These are phyloP conservation scores for Fusarium austroafricanum DNA, from an alignment of 2,329 filamentous ascomycete genomes.

Conservation along the genomic window DNA sequence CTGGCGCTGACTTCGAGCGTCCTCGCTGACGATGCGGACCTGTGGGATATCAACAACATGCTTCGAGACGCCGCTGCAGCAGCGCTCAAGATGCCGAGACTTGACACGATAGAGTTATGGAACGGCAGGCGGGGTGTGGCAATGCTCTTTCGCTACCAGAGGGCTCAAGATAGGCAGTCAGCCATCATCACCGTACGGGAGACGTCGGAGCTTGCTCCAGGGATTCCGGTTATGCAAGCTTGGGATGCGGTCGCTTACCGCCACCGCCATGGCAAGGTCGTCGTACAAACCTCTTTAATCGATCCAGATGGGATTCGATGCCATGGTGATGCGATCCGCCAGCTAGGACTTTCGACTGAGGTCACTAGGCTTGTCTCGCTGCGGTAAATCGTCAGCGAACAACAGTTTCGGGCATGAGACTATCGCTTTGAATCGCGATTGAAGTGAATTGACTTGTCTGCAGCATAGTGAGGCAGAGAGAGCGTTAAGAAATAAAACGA, in stretches of 20 bases:
- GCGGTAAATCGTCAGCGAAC: conserved; percentile 38
- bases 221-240: conserved; percentile 30
- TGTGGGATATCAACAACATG: conserved; percentile 42
- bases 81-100: conserved; percentile 46
- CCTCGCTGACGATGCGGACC: conserved; percentile 39
- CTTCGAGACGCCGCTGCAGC: conserved; percentile 44
- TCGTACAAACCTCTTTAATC: conserved; percentile 31
- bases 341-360: conserved; percentile 37
- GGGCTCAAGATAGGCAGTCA: conserved; percentile 24
- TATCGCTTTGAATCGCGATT: too few relatives aligned
- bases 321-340: conserved; percentile 43
- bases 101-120: conserved; percentile 51
- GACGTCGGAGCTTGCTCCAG: conserved; percentile 38
- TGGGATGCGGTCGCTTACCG: conserved; percentile 41
- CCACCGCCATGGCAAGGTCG: conserved; percentile 32
- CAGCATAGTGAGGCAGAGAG: too few relatives aligned
- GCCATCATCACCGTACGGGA: conserved; percentile 43
- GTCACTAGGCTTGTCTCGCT: conserved; percentile 39
- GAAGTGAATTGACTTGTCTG: too few relatives aligned
- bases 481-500: too few relatives aligned
- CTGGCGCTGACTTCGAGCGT: conserved; percentile 49
- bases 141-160: conserved; percentile 44
- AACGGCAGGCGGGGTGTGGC: conserved; percentile 45
- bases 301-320: conserved; percentile 21
- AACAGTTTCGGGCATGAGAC: background rate